Percentiles rank a stretch among this genome's conserved stretches.
These are phyloP conservation scores for Debaryomycetaceae sp. DNA, from an alignment of 1,139 yeast species.

Conservation along the genomic window DNA sequence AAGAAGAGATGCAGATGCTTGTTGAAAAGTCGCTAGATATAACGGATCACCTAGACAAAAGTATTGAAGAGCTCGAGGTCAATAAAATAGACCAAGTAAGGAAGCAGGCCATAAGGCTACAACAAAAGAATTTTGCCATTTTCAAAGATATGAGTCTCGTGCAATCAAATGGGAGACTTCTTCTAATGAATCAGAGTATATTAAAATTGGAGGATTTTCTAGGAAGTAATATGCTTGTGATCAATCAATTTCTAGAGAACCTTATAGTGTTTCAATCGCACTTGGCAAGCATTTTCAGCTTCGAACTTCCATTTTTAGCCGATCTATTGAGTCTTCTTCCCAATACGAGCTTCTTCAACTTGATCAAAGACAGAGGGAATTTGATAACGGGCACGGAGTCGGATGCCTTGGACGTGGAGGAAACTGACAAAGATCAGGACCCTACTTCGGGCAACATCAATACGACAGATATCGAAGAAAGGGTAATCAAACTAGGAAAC, in stretches of 20 bases:
- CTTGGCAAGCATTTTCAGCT: conserved; percentile 22
- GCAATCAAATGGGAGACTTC: conserved; percentile 9
- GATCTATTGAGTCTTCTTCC: conserved; percentile 32
- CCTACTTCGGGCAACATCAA: not conserved
- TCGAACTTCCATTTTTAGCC: conserved; percentile 31
- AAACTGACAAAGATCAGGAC: conserved; percentile 10
- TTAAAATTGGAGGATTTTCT: conserved; percentile 27
- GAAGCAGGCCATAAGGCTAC: conserved; percentile 26
- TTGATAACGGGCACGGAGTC: conserved; percentile 21
- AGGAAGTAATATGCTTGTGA: conserved; percentile 23
- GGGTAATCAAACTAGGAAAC: conserved; percentile 35
- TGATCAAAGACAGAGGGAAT: conserved; percentile 34
- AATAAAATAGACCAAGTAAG: conserved; percentile 26
- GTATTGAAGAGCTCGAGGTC: conserved; percentile 14
- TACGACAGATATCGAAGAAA: conserved; percentile 13
- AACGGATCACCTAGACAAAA: conserved; percentile 7
- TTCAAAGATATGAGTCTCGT: conserved; percentile 25
- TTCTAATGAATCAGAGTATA: conserved; percentile 27
- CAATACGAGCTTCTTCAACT: conserved; percentile 29
- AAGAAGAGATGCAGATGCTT: conserved; percentile 8
- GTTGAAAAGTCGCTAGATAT: conserved; percentile 7
- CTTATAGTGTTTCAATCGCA: conserved; percentile 32
- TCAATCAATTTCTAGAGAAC: conserved; percentile 42
- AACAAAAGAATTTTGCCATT: conserved; percentile 20
- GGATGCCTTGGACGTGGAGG: conserved; percentile 11